Base-by-base conservation (phyloP, 192 early-diverging fungal genomes). In the Backusella tarrabulga region DNA sequence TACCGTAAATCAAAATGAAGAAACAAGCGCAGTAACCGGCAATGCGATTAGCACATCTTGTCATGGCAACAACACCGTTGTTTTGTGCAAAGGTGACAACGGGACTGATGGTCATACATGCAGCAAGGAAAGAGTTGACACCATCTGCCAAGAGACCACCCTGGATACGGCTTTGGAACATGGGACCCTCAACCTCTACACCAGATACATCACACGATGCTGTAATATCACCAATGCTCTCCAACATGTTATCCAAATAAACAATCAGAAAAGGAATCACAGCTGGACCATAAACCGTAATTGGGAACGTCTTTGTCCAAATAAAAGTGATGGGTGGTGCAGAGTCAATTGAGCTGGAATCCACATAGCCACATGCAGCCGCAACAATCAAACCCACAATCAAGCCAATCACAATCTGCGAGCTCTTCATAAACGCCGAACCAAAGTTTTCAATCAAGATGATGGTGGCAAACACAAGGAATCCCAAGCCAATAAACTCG, bases 71-170 rank as follows among this genome's bases (percentile, higher is more conserved):
- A 38, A 88, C 83, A 38, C 87, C 87, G 32, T 88, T 88, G 60
- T 88, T 88, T 54, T 88, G 87, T 14, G 87, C 81, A 85, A 88
- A 88, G 15, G 85, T 86, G 34, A 86, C 83, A 56, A 88, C 72
- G 41, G 87, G 87, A 54, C 78, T 84, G 76, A 84, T 87, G 34
- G 87, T 88, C 77, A 88, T 85, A 36, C 85, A 76, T 0, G 87
- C 86, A 21, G 87, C 87, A 52, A 88, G 32, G 17, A 88, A 83
- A 14, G 85, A 81, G 29, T 78, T 77, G 15, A 88, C 29, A 54
- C 87, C 87, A 83, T 88, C 87, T n/a, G 87, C 87, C 38, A 88
- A 63, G 6, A 88, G 74, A 50, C 87, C 87, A 32, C 87, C 87
- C 69, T 87, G 87, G 34, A 88, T 78, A 67, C 87, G 87, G 7